phyloP scores from a whole-genome alignment of 1,139 yeast genomes.

The Oligophagozyma castellii region DNA sequence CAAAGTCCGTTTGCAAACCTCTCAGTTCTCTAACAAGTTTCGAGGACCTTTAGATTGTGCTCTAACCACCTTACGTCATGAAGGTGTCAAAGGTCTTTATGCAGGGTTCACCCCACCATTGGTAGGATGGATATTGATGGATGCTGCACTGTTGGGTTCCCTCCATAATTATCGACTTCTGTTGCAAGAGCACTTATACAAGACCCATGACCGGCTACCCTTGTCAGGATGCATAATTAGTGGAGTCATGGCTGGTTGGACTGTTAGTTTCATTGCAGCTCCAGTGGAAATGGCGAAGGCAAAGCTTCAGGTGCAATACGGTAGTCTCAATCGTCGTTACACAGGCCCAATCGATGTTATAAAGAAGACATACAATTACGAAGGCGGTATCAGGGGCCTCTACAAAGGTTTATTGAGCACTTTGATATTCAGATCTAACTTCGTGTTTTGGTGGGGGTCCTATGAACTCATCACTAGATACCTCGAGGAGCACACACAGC shows the following conservation, averaged over 20 bases:
- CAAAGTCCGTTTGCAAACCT: slow-evolving; percentile 78
- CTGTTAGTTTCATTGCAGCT: slow-evolving; percentile 87
- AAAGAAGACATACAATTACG: slow-evolving; percentile 28
- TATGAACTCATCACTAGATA: slow-evolving; percentile 65
- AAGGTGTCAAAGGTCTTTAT: slow-evolving; percentile 67
- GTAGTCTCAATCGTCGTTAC: slow-evolving; percentile 53
- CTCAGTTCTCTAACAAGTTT: slow-evolving; percentile 46
- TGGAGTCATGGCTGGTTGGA: slow-evolving; percentile 70
- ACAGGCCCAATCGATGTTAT: slow-evolving; percentile 69
- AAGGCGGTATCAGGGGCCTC: slow-evolving; percentile 54
- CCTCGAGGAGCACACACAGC: slow-evolving; percentile 47
- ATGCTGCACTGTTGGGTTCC: slow-evolving; percentile 77
- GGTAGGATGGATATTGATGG: slow-evolving; percentile 91
- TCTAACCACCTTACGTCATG: slow-evolving; percentile 52
- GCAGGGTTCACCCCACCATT: slow-evolving; percentile 88
- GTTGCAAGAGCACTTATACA: slow-evolving; percentile 49
- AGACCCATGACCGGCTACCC: slow-evolving; percentile 47
- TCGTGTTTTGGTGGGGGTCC: slow-evolving; percentile 90
- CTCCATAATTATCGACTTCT: slow-evolving; percentile 61
- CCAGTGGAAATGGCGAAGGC: slow-evolving; percentile 88
- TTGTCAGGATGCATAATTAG: slow-evolving; percentile 63
- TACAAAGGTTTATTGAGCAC: slow-evolving; percentile 78
- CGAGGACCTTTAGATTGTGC: slow-evolving; percentile 78
- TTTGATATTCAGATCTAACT: slow-evolving; percentile 75
- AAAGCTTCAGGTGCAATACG: slow-evolving; percentile 79